Evolutionary conservation across 2,329 filamentous ascomycete genomes (phyloP).

Genomic region (Fusarium sacchari): DNA sequence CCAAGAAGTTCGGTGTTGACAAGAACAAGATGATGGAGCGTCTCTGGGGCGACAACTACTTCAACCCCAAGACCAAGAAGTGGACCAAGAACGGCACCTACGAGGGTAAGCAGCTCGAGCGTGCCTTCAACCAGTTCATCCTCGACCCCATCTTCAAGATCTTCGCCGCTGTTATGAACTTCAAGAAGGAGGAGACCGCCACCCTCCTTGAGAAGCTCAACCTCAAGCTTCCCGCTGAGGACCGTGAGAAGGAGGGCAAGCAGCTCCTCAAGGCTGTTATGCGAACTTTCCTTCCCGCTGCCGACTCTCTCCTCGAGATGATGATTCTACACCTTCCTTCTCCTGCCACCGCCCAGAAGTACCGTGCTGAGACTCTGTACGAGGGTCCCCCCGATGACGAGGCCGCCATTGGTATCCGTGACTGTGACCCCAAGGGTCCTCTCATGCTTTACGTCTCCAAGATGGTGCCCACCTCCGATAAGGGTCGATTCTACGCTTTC

Average conservation of each 20-base stretch:
- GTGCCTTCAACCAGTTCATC: constrained; percentile 99
- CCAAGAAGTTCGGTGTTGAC: constrained; percentile 99
- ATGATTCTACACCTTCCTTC: constrained; percentile 99
- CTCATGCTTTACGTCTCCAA: constrained; percentile 99
- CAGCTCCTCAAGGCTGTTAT: constrained; percentile 97
- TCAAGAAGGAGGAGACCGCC: constrained; percentile 92
- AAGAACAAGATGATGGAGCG: constrained; percentile 99
- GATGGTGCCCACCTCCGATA: constrained; percentile 99
- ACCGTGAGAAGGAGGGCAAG: constrained; percentile 97
- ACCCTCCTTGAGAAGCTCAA: constrained; percentile 90
- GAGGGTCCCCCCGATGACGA: constrained; percentile 96
- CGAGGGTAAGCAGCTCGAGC: constrained; percentile 91
- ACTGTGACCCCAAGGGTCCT: constrained; percentile 96
- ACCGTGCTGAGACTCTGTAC: constrained; percentile 98
- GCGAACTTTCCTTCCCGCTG: constrained; percentile 98
- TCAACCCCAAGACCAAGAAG: constrained; percentile 99
- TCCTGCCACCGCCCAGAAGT: constrained; percentile 93
- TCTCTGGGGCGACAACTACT: constrained; percentile 99
- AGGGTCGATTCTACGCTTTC: constrained; percentile 99
- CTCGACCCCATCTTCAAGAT: constrained; percentile 99
- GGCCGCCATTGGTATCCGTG: constrained; percentile 94
- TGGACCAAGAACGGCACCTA: constrained; percentile 89
- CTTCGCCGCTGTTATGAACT: constrained; percentile 96
- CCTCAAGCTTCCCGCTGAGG: constrained; percentile 87
- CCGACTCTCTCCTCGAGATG: constrained; percentile 99